phyloP scores from a whole-genome alignment of 169 alveolate genomes.

The Eimeria praecox region DNA sequence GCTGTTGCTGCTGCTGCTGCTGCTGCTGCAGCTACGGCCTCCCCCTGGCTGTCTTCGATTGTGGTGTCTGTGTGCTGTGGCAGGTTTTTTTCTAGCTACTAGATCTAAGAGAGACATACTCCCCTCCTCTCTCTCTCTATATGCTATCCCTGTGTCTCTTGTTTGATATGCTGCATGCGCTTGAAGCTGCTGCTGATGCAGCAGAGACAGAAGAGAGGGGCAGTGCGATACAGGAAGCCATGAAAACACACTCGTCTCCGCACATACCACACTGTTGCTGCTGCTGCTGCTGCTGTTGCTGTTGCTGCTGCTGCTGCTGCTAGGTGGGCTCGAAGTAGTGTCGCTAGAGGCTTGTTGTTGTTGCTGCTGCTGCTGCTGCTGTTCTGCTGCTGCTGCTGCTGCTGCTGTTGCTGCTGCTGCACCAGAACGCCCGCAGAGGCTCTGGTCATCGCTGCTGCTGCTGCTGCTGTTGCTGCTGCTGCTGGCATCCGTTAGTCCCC shows the following conservation, averaged over 20 bases:
- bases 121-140: slow-evolving; percentile 23
- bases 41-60: neutral
- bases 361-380: neutral
- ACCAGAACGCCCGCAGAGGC: neutral
- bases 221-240: slow-evolving; percentile 42
- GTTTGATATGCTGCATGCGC: slow-evolving; percentile 26
- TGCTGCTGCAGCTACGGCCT: slow-evolving; percentile 3
- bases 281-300: slow-evolving; percentile 59
- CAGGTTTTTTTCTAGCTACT: neutral
- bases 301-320: slow-evolving; percentile 33
- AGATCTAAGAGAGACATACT: neutral
- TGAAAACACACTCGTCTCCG: slow-evolving; percentile 27
- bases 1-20: slow-evolving; percentile 45
- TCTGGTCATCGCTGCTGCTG: slow-evolving; percentile 4
- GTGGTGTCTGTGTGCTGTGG: slow-evolving; percentile 25
- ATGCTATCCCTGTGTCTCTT: slow-evolving; percentile 28
- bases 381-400: slow-evolving; percentile 22
- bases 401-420: slow-evolving; percentile 10
- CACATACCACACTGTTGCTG: slow-evolving; percentile 8
- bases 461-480: slow-evolving; percentile 52
- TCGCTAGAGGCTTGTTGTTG: neutral
- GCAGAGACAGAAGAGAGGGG: slow-evolving; percentile 1
- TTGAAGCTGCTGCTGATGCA: slow-evolving; percentile 20
- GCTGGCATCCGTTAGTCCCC: neutral
- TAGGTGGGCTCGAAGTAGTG: too few relatives aligned